Evolutionary conservation across 176 grass and related monocot species (phyloP).

Genomic region (Triticum dicoccoides): DNA sequence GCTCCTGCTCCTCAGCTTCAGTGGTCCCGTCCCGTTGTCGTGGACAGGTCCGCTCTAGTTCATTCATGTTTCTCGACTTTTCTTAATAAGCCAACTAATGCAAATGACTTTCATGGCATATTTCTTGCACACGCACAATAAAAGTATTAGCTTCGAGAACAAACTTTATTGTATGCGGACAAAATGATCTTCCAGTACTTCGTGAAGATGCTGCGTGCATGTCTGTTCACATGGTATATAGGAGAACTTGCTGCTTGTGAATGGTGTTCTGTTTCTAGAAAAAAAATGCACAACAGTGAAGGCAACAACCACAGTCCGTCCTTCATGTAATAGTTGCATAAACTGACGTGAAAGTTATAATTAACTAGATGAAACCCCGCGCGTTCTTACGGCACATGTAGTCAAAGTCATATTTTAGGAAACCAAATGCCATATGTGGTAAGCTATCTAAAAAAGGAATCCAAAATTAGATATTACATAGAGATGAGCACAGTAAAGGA

Average conservation of each 20-base stretch:
- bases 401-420: no score
- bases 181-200: conserved; percentile 74
- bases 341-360: conserved; percentile 77
- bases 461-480: no score
- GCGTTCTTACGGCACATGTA: no score
- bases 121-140: background rate
- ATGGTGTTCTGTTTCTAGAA: conserved; percentile 40
- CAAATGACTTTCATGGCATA: background rate
- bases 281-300: conserved; percentile 30
- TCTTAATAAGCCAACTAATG: background rate
- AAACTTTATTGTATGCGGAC: conserved; percentile 55
- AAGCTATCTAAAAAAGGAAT: no score
- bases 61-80: background rate
- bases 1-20: no score
- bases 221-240: background rate
- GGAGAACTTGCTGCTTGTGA: background rate
- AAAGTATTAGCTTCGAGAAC: conserved; percentile 43
- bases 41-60: background rate
- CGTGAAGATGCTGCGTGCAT: background rate
- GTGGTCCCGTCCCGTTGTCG: background rate
- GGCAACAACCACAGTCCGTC: conserved; percentile 59
- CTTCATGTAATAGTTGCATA: conserved; percentile 67
- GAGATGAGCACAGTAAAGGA: no score
- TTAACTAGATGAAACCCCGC: background rate
- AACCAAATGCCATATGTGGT: no score